Evolutionary conservation across 1,139 yeast genomes (phyloP).

Genomic region (Hansenula anomala): DNA sequence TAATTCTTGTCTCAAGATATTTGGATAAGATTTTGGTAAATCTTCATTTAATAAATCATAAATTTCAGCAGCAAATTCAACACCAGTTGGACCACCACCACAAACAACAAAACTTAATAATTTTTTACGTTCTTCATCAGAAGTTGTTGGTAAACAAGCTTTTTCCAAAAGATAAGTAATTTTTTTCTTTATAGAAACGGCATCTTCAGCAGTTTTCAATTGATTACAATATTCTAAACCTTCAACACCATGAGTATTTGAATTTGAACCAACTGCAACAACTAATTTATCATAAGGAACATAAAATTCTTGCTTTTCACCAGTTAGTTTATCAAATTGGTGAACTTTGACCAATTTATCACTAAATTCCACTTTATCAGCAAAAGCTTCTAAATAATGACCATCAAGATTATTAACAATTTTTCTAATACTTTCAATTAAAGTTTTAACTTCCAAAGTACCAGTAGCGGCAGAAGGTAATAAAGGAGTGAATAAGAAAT

Average conservation of each 20-base stretch:
- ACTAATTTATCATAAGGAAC: constrained; percentile 63
- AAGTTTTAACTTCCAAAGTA: constrained; percentile 46
- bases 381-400: constrained; percentile 52
- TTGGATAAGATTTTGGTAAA: constrained; percentile 47
- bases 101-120: constrained; percentile 59
- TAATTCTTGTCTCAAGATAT: constrained; percentile 50
- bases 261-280: constrained; percentile 59
- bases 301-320: constrained; percentile 37
- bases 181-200: constrained; percentile 48
- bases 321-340: constrained; percentile 33
- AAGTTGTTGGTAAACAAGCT: constrained; percentile 57
- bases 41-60: constrained; percentile 59
- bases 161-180: constrained; percentile 49
- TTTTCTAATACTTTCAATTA: constrained; percentile 55
- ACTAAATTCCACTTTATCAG: constrained; percentile 46
- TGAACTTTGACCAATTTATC: constrained; percentile 50
- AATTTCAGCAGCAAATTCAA: constrained; percentile 63
- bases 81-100: constrained; percentile 74
- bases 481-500: constrained; percentile 55
- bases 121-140: constrained; percentile 53
- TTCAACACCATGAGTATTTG: constrained; percentile 62
- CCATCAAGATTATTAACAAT: constrained; percentile 45
- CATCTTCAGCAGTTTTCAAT: constrained; percentile 62
- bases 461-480: constrained; percentile 60
- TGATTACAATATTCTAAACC: constrained; percentile 55